Conservation (phyloP, 805 yeast species). For the Barnettozyma siamensis region DNA sequence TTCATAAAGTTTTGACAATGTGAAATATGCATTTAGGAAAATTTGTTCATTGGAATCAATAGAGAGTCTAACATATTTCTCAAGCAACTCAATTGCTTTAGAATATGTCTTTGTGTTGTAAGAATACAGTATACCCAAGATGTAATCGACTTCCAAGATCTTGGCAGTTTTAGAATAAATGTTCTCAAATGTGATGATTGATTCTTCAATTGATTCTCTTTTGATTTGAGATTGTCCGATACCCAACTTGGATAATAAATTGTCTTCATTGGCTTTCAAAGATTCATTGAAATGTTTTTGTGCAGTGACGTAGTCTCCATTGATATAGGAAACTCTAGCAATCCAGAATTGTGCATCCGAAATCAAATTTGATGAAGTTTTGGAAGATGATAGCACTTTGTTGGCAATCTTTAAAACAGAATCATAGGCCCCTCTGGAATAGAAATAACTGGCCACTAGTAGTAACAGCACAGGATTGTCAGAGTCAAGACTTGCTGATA, state of each 20-base stretch:
- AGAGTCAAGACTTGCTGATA: constrained; percentile 32
- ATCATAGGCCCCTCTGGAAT: constrained; percentile 57
- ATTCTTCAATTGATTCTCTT: constrained; percentile 73
- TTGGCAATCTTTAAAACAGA: constrained; percentile 52
- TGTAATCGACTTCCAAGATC: constrained; percentile 66
- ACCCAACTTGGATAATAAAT: constrained; percentile 70
- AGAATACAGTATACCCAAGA: constrained; percentile 72
- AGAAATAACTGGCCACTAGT: constrained; percentile 64
- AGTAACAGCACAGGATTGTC: constrained; percentile 59
- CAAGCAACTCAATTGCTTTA: constrained; percentile 60
- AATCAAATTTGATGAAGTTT: constrained; percentile 34
- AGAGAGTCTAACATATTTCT: constrained; percentile 62
- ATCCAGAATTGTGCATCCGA: constrained; percentile 79
- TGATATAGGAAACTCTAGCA: constrained; percentile 67
- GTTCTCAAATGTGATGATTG: constrained; percentile 77
- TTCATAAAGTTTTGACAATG: constrained; percentile 69
- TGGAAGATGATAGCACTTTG: constrained; percentile 38
- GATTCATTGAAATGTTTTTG: constrained; percentile 71
- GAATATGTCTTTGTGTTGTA: constrained; percentile 23
- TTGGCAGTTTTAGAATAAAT: constrained; percentile 61
- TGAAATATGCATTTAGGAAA: constrained; percentile 57
- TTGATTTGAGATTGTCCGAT: constrained; percentile 78
- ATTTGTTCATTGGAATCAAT: constrained; percentile 54
- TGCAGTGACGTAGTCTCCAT: constrained; percentile 60
- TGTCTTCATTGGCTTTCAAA: constrained; percentile 54